Evolutionary conservation across 1,284 basidiomycete genomes (phyloP), one percentile per base, ranked within the genome.

Genomic region (Mycosarcoma mackinlayi): DNA sequence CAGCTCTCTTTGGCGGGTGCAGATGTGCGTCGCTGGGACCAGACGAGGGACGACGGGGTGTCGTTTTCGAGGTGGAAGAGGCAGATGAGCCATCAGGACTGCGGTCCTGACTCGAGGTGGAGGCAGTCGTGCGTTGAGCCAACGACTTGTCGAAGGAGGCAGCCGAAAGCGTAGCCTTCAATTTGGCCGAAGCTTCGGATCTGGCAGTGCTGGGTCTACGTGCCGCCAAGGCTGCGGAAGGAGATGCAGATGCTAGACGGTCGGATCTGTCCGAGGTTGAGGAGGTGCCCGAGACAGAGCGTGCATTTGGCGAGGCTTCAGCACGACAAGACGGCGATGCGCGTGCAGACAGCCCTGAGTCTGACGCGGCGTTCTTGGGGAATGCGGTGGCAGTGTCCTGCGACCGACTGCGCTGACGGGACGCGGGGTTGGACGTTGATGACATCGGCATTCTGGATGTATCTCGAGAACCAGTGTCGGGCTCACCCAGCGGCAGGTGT

Each of bases 91-190:
- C 45, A 10, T 16, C 35, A 6, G 37, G 13, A 8, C 39, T 14
- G 6, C 54, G 54, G 9, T 42, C 54, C 19, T 48, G 45, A 11
- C 19, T 19, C 14, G 38, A 37, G 13, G 34, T 39, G 14, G 42
- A 50, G 40, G 47, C 27, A 39, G 44, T 21, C 1, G 38, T 24
- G 28, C 50, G 54, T 11, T 63, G 61, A 30, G 47, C 33, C 6
- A 48, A 25, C 14, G 42, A 27, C 24, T 69, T 64, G 30, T 63
- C 67, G 13, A 52, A 49, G 4, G 68, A 63, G 18, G 68, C 58
- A 2, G 65, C 65, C 6, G 68, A 72, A 19, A 72, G 63, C 6
- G 68, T 53, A 11, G 68, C 68, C 45, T 58, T 66, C 55, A 72
- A 38, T 50, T 72, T 72, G 33, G 63, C 63, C 3, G 62, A 62